A percentile compares a stretch with the other conserved stretches of the same genome.
Evolutionary conservation across 1,139 yeast genomes (phyloP).

Genomic region (Arxiozyma bovina): DNA sequence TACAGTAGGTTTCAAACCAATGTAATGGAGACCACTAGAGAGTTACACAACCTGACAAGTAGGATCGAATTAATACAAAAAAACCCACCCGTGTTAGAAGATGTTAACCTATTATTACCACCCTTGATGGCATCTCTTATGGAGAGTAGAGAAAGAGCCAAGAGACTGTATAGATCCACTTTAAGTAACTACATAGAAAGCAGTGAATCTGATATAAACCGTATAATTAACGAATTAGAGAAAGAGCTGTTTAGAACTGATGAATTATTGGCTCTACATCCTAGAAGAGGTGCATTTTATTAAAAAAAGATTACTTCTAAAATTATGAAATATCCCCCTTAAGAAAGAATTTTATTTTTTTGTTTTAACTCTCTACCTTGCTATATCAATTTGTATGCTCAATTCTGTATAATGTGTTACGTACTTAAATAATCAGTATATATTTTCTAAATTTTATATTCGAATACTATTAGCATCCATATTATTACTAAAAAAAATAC

Average conservation of each 20-base stretch:
- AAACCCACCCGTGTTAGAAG: constrained; percentile 7
- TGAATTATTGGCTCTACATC: constrained; percentile 13
- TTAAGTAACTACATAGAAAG: constrained; percentile 10
- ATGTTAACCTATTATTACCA: constrained; percentile 9
- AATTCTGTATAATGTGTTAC: not conserved
- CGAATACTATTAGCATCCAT: not conserved
- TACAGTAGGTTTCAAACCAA: constrained; percentile 7
- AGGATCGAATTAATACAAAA: constrained; percentile 8
- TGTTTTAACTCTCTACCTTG: not conserved
- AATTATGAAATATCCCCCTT: not conserved
- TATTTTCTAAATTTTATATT: too few relatives aligned
- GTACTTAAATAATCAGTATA: not conserved
- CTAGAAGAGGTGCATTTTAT: constrained; percentile 15
- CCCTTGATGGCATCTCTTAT: constrained; percentile 13
- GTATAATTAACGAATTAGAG: constrained; percentile 11
- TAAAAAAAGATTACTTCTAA: not conserved
- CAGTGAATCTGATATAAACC: constrained; percentile 13
- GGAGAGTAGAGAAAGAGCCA: constrained; percentile 17
- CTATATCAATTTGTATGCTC: not conserved
- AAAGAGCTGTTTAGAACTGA: constrained; percentile 14
- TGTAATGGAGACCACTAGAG: constrained; percentile 11
- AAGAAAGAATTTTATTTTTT: too few relatives aligned
- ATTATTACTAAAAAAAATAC: too few relatives aligned
- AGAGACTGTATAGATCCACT: constrained; percentile 15
- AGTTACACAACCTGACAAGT: constrained; percentile 14